phyloP scores from a whole-genome alignment of 2,329 filamentous ascomycete species.

The Aspergillus luchuensis region DNA sequence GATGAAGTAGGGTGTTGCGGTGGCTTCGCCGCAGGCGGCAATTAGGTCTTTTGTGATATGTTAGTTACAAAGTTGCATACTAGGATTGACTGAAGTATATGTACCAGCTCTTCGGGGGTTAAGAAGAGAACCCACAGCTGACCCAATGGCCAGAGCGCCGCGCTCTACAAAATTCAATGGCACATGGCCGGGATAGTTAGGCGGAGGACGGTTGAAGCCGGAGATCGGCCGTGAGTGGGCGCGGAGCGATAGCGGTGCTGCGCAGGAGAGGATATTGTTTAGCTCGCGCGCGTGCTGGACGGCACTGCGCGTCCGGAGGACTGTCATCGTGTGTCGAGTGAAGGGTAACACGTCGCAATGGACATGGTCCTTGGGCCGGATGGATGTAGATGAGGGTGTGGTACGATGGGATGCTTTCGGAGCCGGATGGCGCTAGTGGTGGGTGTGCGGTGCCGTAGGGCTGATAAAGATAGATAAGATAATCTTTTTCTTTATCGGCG shows the following conservation, averaged over 20 bases:
- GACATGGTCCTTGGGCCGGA: constrained; percentile 15
- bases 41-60: constrained; percentile 74
- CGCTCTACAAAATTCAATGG: constrained; percentile 80
- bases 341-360: constrained; percentile 5
- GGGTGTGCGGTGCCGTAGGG: constrained; percentile 16
- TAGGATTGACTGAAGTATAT: not conserved
- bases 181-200: constrained; percentile 90
- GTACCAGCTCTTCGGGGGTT: constrained; percentile 79
- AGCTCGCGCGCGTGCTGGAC: constrained; percentile 18
- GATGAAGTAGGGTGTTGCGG: constrained; percentile 93
- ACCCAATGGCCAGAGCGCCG: constrained; percentile 66
- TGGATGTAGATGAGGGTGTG: constrained; percentile 11
- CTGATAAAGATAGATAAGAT: constrained; percentile 26
- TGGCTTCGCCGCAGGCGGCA: constrained; percentile 89
- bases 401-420: constrained; percentile 20
- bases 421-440: constrained; percentile 16
- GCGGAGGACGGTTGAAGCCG: constrained; percentile 77
- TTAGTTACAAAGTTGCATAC: not conserved
- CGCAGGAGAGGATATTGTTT: constrained; percentile 2
- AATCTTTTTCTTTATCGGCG: constrained; percentile 3
- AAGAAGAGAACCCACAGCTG: constrained; percentile 61
- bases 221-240: constrained; percentile 65
- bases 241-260: constrained; percentile 8
- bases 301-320: constrained; percentile 25
- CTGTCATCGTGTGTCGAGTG: constrained; percentile 30